phyloP scores from a whole-genome alignment of 306 rosid genomes.

The Prosopis cineraria region DNA sequence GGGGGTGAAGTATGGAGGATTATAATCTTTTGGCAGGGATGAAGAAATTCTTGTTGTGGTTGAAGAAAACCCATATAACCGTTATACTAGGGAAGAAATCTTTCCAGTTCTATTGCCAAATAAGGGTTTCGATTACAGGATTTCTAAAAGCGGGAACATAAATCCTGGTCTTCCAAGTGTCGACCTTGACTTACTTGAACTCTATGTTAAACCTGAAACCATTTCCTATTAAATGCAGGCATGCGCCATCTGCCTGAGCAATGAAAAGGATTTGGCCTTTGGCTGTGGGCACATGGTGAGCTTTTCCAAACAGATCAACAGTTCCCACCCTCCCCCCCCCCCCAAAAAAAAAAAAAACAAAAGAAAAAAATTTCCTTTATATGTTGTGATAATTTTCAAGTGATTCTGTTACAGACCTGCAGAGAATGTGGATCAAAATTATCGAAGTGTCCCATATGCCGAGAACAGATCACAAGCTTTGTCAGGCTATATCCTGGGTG shows the following conservation, averaged over 20 bases:
- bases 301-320: conserved; percentile 7
- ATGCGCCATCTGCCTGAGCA: conserved; percentile 19
- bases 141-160: background rate
- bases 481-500: conserved; percentile 43
- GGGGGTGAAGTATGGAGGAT: background rate
- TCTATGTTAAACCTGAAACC: background rate
- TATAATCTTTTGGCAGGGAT: background rate
- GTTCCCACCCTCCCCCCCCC: background rate
- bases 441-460: conserved; percentile 49
- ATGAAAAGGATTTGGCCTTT: conserved; percentile 33
- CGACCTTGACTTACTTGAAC: background rate
- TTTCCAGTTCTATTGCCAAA: background rate
- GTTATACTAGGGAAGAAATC: background rate
- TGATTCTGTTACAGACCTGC: conserved; percentile 38
- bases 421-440: conserved; percentile 48
- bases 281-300: conserved; percentile 44
- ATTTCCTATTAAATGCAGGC: conserved; percentile 33
- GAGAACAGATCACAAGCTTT: conserved; percentile 38
- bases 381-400: background rate
- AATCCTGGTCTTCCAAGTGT: background rate
- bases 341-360: too few species aligned
- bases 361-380: background rate
- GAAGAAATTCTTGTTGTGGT: background rate
- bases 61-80: background rate
- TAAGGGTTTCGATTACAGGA: background rate